Evolutionary conservation across 2,329 filamentous ascomycete species (phyloP).

Genomic region (Stagonosporopsis cucurbitacearum): DNA sequence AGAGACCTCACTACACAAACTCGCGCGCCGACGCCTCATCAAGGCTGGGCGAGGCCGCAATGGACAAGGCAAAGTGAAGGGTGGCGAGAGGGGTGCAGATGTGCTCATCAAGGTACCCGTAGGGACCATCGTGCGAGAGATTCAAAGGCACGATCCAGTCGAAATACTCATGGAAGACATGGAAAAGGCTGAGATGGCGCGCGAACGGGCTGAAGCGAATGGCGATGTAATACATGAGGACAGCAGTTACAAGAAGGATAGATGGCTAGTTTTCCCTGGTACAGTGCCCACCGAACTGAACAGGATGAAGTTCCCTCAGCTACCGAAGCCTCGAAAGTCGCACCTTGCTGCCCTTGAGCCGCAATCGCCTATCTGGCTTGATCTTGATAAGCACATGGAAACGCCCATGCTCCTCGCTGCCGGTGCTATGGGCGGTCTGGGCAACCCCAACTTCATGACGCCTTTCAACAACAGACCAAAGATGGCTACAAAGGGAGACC

Average conservation of each 20-base stretch:
- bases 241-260: slow-evolving; percentile 63
- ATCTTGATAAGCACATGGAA: slow-evolving; percentile 72
- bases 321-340: slow-evolving; percentile 63
- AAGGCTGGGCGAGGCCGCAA: slow-evolving; percentile 78
- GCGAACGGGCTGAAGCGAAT: slow-evolving; percentile 25
- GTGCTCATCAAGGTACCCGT: slow-evolving; percentile 89
- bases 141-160: slow-evolving; percentile 78
- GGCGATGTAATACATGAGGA: slow-evolving; percentile 40
- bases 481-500: slow-evolving; percentile 86
- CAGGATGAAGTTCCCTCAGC: slow-evolving; percentile 62
- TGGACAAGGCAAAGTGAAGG: slow-evolving; percentile 74
- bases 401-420: slow-evolving; percentile 84
- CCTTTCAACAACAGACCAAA: slow-evolving; percentile 77
- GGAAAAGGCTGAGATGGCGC: slow-evolving; percentile 35
- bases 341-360: slow-evolving; percentile 72
- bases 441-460: slow-evolving; percentile 91
- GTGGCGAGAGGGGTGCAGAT: slow-evolving; percentile 84
- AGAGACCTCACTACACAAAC: slow-evolving; percentile 91
- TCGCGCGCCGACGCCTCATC: slow-evolving; percentile 76
- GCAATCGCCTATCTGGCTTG: slow-evolving; percentile 68
- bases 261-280: slow-evolving; percentile 88
- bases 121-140: slow-evolving; percentile 86
- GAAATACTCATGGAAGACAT: slow-evolving; percentile 65
- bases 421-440: slow-evolving; percentile 86
- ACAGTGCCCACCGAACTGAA: slow-evolving; percentile 73